Base-by-base conservation (phyloP, 441 rosid species). In the Gossypium schwendimanii region DNA sequence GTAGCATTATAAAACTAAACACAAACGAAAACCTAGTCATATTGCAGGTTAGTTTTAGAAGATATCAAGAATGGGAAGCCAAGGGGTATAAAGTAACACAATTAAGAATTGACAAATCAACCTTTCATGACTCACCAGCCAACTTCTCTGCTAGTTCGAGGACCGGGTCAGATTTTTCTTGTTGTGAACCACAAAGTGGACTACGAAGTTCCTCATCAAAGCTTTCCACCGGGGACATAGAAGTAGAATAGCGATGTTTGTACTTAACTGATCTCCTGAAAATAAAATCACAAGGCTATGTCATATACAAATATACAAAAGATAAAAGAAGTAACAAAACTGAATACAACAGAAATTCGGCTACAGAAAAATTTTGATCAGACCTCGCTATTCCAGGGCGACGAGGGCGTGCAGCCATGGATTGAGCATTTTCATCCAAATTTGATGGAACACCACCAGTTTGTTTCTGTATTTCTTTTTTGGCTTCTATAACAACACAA, bases 391-490 rank as follows among this genome's bases (percentile, higher is more conserved):
- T 39, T 69, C 91, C 98, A 2, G 41, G 41, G 41, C 41, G 41
- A 36, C 41, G 41, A 36, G 41, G 41, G 41, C 41, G 41, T 36
- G 41, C 87, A 47, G 71, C 82, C 71, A 70, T 59, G 39, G 81
- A 58, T n/a, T 68, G 75, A 57, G 66, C 75, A 45, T 79, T 47
- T 69, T 81, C 82, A 81, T 81, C 76, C 55, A 72, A 73, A 59
- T 84, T 88, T 47, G 53, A 50, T 24, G 70, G 80, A 78, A 60
- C 23, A 33, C 47, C 61, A 23, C 93, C 96, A 14, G 85, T 85
- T 82, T 86, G 96, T 78, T 79, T 92, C 72, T 86, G 82, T 80
- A 89, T 81, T 80, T 94, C 98, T 36, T 36, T 36, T 36, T 7
- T 36, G 41, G 41, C 41, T 36, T 7, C 41, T 36, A 36, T 36